A percentile compares a stretch with the other conserved stretches of the same genome.
Conservation (phyloP, 768 basidiomycete species). For the Rhizopogon vinicolor region DNA sequence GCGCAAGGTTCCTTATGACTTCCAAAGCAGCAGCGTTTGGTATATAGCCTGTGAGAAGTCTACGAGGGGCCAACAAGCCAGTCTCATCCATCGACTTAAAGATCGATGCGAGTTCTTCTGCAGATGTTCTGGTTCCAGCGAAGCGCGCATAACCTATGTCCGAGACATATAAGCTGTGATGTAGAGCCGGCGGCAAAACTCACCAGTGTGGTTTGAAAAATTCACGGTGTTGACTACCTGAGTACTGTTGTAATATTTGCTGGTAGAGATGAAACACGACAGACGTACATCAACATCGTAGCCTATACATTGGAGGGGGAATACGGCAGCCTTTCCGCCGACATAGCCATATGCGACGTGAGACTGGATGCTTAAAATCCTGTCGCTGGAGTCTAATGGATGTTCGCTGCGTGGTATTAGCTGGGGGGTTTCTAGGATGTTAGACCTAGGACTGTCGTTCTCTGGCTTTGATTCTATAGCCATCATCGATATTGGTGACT, state of each 20-base stretch:
- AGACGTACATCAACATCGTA: constrained; percentile 89
- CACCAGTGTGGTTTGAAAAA: constrained; percentile 92
- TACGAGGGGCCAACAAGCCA: constrained; percentile 63
- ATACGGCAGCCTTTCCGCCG: constrained; percentile 77
- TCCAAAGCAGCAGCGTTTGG: constrained; percentile 76
- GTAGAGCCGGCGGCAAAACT: constrained; percentile 7
- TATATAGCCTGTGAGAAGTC: constrained; percentile 89
- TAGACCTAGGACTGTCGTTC: background rate
- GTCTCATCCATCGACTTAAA: constrained; percentile 73
- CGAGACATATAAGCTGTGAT: background rate
- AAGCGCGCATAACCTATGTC: constrained; percentile 73
- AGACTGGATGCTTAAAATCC: constrained; percentile 87
- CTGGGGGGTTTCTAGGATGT: background rate
- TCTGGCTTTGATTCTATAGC: background rate
- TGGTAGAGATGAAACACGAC: background rate
- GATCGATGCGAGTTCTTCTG: constrained; percentile 70
- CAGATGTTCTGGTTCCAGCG: constrained; percentile 75
- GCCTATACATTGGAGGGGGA: constrained; percentile 80
- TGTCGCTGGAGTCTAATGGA: constrained; percentile 23
- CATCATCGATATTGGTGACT: background rate
- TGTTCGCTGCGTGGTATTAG: background rate
- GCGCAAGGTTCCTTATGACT: constrained; percentile 59
- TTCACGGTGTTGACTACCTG: constrained; percentile 90
- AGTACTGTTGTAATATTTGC: constrained; percentile 2
- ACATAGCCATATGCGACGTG: constrained; percentile 95